A percentile compares a stretch with the other conserved stretches of the same genome.
phyloP scores from a whole-genome alignment of 345 rosid genomes.

The Hibiscus trionum region DNA sequence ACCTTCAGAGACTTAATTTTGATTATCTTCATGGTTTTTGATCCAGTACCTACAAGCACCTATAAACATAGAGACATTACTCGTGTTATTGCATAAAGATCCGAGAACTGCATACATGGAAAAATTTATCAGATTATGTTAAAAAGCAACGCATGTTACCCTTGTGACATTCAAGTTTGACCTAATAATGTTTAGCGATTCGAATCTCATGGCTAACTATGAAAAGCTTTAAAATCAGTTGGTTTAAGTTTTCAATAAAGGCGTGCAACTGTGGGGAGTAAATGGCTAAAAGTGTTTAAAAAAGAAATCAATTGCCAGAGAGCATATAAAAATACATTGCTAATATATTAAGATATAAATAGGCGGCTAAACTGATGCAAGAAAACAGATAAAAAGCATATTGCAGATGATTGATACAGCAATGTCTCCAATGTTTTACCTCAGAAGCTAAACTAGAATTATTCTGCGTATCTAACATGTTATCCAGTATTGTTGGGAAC shows the following conservation, averaged over 20 bases:
- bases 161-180: background rate
- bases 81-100: background rate
- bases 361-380: too few species aligned
- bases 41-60: conserved; percentile 97
- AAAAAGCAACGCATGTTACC: conserved; percentile 21
- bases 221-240: background rate
- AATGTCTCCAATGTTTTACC: conserved; percentile 33
- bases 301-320: background rate
- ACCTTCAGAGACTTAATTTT: conserved; percentile 71
- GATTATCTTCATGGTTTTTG: conserved; percentile 73
- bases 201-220: background rate
- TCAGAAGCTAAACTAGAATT: conserved; percentile 43
- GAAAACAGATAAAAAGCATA: background rate
- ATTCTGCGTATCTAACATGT: conserved; percentile 22
- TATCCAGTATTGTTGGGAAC: conserved; percentile 57
- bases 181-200: conserved; percentile 10
- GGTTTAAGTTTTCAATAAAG: background rate
- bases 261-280: background rate
- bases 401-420: background rate
- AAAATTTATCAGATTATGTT: background rate
- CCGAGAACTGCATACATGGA: too few species aligned
- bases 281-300: background rate
- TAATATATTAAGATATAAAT: too few species aligned
- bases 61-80: conserved; percentile 22
- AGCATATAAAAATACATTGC: too few species aligned